phyloP scores from a whole-genome alignment of 441 rosid genomes.

The Pelargonium myrrhifolium region DNA sequence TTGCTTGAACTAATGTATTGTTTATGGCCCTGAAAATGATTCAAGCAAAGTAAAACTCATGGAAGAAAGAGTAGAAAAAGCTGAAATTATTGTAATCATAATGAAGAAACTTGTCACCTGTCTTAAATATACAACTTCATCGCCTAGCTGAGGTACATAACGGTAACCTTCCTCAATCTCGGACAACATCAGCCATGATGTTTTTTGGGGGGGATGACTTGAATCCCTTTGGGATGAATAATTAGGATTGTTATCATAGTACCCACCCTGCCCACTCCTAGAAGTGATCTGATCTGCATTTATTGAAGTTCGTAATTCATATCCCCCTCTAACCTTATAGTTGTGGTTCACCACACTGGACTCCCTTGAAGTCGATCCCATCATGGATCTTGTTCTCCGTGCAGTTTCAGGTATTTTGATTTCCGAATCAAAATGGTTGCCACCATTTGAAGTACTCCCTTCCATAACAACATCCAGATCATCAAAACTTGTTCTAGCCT shows the following conservation, averaged over 20 bases:
- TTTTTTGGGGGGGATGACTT: constrained; percentile 32
- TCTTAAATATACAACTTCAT: constrained; percentile 62
- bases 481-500: constrained; percentile 22
- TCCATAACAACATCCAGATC: constrained; percentile 25
- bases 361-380: constrained; percentile 43
- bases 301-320: constrained; percentile 37
- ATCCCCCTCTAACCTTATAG: constrained; percentile 32
- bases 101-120: constrained; percentile 33
- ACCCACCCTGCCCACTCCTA: constrained; percentile 24
- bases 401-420: constrained; percentile 27
- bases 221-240: constrained; percentile 26
- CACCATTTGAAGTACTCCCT: constrained; percentile 25
- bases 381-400: constrained; percentile 63
- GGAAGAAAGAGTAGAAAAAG: constrained; percentile 16
- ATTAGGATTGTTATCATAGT: constrained; percentile 22
- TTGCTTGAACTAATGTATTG: constrained; percentile 32
- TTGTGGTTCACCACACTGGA: constrained; percentile 25
- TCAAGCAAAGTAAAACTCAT: constrained; percentile 17
- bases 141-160: constrained; percentile 70
- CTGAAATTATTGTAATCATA: constrained; percentile 1
- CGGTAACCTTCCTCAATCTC: constrained; percentile 62
- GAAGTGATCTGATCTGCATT: constrained; percentile 28
- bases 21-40: constrained; percentile 57
- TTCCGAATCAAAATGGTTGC: constrained; percentile 27
- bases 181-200: constrained; percentile 64